Base-by-base conservation (phyloP, 2,329 filamentous ascomycete genomes). In the Penicillium brevicompactum region DNA sequence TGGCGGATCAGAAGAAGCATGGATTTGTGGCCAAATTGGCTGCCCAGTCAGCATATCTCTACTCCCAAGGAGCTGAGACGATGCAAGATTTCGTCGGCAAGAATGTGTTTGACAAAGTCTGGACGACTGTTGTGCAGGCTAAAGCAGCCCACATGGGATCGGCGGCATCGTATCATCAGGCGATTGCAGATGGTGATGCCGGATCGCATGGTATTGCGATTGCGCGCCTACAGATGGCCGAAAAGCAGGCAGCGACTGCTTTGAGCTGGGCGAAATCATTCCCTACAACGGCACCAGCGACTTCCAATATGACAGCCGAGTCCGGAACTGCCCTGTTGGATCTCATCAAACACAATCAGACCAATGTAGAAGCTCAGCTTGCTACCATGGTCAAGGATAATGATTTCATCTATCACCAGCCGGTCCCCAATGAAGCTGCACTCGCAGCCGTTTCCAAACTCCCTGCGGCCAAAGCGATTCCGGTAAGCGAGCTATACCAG, bases 391-490 rank as follows among this genome's bases (percentile, higher is more conserved):
- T 84, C 63, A 96, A 96, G 68, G 94, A 99, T 73, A 99, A 99
- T 64, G 94, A 99, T 71, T 97, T 94, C 74, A 96, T 99, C 70
- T 99, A 99, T 70, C 94, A 99, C 71, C 91, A 97, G 65, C 87
- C 86, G 1, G 88, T 99, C 1, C 93, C 94, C 0, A 87, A 88
- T 9, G 92, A 97, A 73, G 90, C 92, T 4, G 88, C 88, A 27
- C 78, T 99, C 11, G 79, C 90, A 1, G 83, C 88, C 1, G 92
- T 99, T 46, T 84, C 92, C 3, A 99, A 97, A 72, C 82, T 97
- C 14, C 92, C 93, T 4, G 95, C 94, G 1, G 92, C 94, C 7
- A 99, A 99, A 73, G 92, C 94, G 3, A 97, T 99, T 59, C 93
- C 94, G 0, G 93, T 99, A 30, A 96, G 90, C 70, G 95, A 99